Evolutionary conservation across 2,329 filamentous ascomycete genomes (phyloP).

Genomic region (Alternaria triticimaculans): DNA sequence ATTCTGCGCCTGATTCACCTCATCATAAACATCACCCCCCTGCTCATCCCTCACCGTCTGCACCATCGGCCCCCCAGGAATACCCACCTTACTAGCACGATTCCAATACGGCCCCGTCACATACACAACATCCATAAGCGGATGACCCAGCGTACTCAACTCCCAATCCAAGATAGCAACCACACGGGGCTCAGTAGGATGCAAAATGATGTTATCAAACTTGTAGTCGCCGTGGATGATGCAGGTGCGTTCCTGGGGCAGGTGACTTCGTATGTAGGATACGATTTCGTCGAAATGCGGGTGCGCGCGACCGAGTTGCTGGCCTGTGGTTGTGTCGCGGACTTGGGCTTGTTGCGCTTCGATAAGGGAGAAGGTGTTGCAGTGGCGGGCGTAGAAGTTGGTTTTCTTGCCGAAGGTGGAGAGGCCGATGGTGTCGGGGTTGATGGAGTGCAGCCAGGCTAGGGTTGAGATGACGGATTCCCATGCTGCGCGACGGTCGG

Average conservation of each 20-base stretch:
- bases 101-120: conserved; percentile 62
- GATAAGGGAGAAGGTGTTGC: conserved; percentile 80
- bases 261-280: conserved; percentile 70
- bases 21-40: conserved; percentile 49
- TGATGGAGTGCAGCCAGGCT: conserved; percentile 80
- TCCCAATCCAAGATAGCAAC: conserved; percentile 97
- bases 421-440: conserved; percentile 71
- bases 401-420: conserved; percentile 72
- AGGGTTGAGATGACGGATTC: conserved; percentile 73
- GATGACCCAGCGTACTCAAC: conserved; percentile 94
- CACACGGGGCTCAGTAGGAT: conserved; percentile 82
- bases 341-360: conserved; percentile 77
- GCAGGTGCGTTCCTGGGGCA: conserved; percentile 75
- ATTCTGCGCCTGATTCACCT: conserved; percentile 54
- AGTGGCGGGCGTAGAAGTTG: conserved; percentile 85
- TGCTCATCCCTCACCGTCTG: conserved; percentile 31
- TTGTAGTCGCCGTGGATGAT: conserved; percentile 96
- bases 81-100: conserved; percentile 39
- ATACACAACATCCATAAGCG: conserved; percentile 87
- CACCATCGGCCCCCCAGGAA: conserved; percentile 43
- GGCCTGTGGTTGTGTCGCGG: conserved; percentile 71
- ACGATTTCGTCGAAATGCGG: conserved; percentile 82
- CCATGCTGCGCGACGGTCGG: conserved; percentile 62
- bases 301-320: conserved; percentile 72
- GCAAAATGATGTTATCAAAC: conserved; percentile 70